Percentiles rank a stretch among this genome's conserved stretches.
These are phyloP conservation scores for Pichia sp. DNA, from an alignment of 1,139 yeast genomes.

Conservation along the genomic window DNA sequence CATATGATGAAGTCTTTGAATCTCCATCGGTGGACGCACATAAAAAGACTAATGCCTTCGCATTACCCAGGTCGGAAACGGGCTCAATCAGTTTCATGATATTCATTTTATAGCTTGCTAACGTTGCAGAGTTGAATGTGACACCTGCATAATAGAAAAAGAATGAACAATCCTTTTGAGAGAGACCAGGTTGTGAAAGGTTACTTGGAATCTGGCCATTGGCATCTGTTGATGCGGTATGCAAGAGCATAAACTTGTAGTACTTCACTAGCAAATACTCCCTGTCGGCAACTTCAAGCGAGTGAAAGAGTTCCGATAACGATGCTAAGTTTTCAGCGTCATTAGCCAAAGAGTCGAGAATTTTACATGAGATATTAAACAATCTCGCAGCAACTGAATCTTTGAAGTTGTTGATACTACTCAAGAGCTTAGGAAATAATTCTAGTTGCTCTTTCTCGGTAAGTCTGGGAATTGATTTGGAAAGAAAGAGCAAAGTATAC, in stretches of 20 bases:
- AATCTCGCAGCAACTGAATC: slow-evolving; percentile 46
- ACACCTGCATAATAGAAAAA: slow-evolving; percentile 67
- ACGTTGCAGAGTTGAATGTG: slow-evolving; percentile 41
- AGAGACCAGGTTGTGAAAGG: slow-evolving; percentile 55
- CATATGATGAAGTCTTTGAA: slow-evolving; percentile 44
- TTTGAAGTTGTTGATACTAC: slow-evolving; percentile 34
- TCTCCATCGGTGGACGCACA: slow-evolving; percentile 59
- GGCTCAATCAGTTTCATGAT: slow-evolving; percentile 34
- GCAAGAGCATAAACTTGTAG: slow-evolving; percentile 50
- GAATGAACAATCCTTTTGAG: slow-evolving; percentile 46
- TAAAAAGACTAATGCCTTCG: slow-evolving; percentile 39
- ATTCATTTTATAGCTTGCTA: slow-evolving; percentile 42
- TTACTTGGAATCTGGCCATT: slow-evolving; percentile 33
- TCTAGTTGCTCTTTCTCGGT: slow-evolving; percentile 28
- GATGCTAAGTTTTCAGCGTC: slow-evolving; percentile 27
- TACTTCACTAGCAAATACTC: slow-evolving; percentile 43
- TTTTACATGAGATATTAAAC: slow-evolving; percentile 52
- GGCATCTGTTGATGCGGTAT: slow-evolving; percentile 34
- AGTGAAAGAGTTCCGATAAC: slow-evolving; percentile 28
- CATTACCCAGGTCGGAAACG: slow-evolving; percentile 29
- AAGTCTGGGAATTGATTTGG: slow-evolving; percentile 57
- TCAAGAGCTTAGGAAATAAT: slow-evolving; percentile 43
- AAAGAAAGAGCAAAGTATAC: slow-evolving; percentile 58
- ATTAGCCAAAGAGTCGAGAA: slow-evolving; percentile 41
- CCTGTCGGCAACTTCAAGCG: slow-evolving; percentile 30